Percentiles rank a stretch among this genome's conserved stretches.
phyloP scores from a whole-genome alignment of 495 filamentous ascomycete species.

The Lophiotrema nucula region DNA sequence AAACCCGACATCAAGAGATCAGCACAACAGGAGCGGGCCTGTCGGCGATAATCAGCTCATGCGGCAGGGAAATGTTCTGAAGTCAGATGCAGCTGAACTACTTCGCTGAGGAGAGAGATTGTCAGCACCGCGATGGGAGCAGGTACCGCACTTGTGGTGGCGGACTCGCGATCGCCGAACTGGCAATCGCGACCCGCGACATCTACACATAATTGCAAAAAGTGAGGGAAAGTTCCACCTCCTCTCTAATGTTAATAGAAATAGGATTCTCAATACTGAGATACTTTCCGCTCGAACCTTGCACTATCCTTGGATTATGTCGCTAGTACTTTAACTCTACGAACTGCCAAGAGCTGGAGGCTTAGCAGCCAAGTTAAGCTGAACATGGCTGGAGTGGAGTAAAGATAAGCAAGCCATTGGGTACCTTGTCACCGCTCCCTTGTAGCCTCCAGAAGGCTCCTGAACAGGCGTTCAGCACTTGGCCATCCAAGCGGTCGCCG shows the following conservation, averaged over 20 bases:
- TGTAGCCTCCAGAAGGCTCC: background rate
- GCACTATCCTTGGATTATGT: background rate
- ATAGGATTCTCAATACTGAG: background rate
- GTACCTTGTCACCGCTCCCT: constrained; percentile 12
- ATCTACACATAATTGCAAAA: background rate
- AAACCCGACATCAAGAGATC: no score
- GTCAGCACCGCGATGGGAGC: no score
- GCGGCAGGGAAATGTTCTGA: no score
- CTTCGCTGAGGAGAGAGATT: no score
- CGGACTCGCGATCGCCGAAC: background rate
- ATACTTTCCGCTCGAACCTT: background rate
- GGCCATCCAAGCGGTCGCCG: no score
- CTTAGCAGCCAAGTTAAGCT: constrained; percentile 1
- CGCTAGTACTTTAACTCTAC: background rate
- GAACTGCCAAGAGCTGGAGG: background rate
- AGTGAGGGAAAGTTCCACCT: background rate
- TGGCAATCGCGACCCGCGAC: background rate
- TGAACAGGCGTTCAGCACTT: constrained; percentile 6
- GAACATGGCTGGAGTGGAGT: background rate
- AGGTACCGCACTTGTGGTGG: background rate
- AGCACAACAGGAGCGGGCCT: no score
- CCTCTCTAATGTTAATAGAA: background rate
- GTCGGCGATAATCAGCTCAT: no score
- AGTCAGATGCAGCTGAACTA: no score
- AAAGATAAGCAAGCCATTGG: constrained; percentile 2